phyloP scores from a whole-genome alignment of 202 grass and related monocot genomes.

The Dendrocalamus latiflorus region DNA sequence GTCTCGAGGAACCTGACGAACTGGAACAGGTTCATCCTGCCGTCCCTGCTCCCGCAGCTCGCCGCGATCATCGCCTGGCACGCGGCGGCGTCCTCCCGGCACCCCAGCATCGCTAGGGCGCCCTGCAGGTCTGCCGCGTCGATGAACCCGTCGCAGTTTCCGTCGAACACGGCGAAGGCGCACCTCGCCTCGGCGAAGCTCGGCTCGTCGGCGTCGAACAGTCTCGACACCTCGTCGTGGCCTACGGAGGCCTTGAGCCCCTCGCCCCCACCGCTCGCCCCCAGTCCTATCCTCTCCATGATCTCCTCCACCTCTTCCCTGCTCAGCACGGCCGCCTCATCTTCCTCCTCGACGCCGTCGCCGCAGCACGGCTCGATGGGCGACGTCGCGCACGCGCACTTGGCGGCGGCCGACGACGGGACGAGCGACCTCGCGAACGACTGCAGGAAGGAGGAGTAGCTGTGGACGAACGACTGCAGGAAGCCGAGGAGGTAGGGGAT shows the following conservation, averaged over 20 bases:
- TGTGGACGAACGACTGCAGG: slow-evolving; percentile 38
- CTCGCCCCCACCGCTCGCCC: neutral
- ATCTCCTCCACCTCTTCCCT: slow-evolving; percentile 53
- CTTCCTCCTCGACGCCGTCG: rapidly evolving
- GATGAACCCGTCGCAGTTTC: slow-evolving; percentile 59
- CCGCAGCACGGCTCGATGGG: neutral
- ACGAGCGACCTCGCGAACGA: slow-evolving; percentile 18
- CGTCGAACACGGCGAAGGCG: slow-evolving; percentile 62
- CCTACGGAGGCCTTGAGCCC: slow-evolving; percentile 13
- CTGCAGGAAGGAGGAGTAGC: slow-evolving; percentile 30
- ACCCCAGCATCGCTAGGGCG: slow-evolving; percentile 41
- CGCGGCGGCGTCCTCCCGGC: slow-evolving; percentile 34
- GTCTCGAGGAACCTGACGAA: slow-evolving; percentile 60
- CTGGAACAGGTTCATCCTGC: slow-evolving; percentile 48
- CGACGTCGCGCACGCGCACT: neutral
- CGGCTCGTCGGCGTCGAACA: slow-evolving; percentile 71
- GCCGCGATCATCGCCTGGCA: slow-evolving; percentile 53
- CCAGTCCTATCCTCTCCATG: slow-evolving; percentile 40
- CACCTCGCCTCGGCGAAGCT: slow-evolving; percentile 59
- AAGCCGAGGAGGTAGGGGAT: slow-evolving; percentile 32
- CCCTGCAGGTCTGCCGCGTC: slow-evolving; percentile 49
- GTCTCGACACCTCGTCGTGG: slow-evolving; percentile 11
- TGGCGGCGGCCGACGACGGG: neutral
- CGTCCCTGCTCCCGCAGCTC: slow-evolving; percentile 6
- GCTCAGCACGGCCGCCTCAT: slow-evolving; percentile 9